Percentiles rank a stretch among this genome's conserved stretches.
Conservation (phyloP, 371 early-diverging fungal species). For the Basidiobolus heterosporus region DNA sequence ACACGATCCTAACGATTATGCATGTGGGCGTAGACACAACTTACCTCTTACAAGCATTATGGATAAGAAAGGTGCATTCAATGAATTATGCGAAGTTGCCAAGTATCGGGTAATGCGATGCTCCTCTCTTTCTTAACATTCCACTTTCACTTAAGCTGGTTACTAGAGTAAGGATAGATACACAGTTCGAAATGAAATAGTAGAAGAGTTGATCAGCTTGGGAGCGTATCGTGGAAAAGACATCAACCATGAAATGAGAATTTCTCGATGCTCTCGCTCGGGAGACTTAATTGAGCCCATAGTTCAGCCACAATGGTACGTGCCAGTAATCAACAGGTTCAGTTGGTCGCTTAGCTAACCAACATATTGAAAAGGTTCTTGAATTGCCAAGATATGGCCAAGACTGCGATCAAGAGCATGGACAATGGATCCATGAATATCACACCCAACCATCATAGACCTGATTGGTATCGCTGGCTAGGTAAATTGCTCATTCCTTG, state of each 20-base stretch:
- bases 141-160: background rate
- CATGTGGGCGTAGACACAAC: constrained; percentile 86
- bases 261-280: constrained; percentile 78
- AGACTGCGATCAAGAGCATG: constrained; percentile 50
- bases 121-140: too few relatives aligned
- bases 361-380: background rate
- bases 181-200: constrained; percentile 58
- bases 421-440: constrained; percentile 52
- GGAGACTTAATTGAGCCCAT: constrained; percentile 95
- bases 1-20: constrained; percentile 93
- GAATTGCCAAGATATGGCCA: constrained; percentile 55
- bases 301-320: constrained; percentile 96
- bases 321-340: background rate
- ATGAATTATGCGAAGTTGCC: constrained; percentile 35
- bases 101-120: constrained; percentile 33
- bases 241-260: constrained; percentile 69
- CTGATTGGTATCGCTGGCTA: constrained; percentile 92
- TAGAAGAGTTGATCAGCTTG: constrained; percentile 37
- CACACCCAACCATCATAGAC: constrained; percentile 59
- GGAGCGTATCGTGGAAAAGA: constrained; percentile 56
- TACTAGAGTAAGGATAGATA: constrained; percentile 58
- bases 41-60: constrained; percentile 71
- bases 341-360: too few relatives aligned
- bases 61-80: constrained; percentile 62
- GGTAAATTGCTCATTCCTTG: constrained; percentile 42